Evolutionary conservation across 257 asterid species (phyloP), one percentile per base, ranked within the genome.

Genomic region (Dorcoceras hygrometricum): DNA sequence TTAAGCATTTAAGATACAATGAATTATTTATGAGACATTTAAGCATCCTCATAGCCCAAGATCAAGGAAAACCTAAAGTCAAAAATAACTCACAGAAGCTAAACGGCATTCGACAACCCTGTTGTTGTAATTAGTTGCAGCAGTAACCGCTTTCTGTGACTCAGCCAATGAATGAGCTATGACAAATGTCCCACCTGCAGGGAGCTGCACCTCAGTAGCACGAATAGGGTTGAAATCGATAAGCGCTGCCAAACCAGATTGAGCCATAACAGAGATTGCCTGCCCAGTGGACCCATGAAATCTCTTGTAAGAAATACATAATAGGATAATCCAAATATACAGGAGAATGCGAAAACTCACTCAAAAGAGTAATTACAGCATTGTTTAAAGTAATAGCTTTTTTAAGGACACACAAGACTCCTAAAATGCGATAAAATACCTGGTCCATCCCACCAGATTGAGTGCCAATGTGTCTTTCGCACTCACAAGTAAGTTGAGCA

Each of bases 391-490:
- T 39, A 39, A 55, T n/a, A 61, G 36, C 43, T 22, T 32, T 34
- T 19, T 20, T 23, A 46, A 10, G 54, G 24, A 34, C 28, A 51
- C 29, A 62, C 20, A 62, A 36, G 12, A 25, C 14, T 34, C 20
- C 4, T 58, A 8, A 54, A n/a, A 59, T 27, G n/a, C 16, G 53
- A 63, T 20, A 18, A n/a, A 67, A 51, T 78, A 93, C 99, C 96
- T 88, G 99, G 77, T 94, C 99, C 99, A 94, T 94, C 75, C 99
- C 99, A 79, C 97, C 99, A 70, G 99, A 94, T 72, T 88, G 97
- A 29, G 99, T 94, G 43, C 97, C 99, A 46, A 94, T 90, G 73
- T 90, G 95, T 74, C 97, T 81, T 79, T 94, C 99, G 70, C 99
- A 94, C 70, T 83, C 97, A 57, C 97, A 94, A 9, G 97, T 87